A percentile compares a stretch with the other conserved stretches of the same genome.
Conservation (phyloP, 2,329 filamentous ascomycete genomes). For the Aspergillus pseudonomiae region DNA sequence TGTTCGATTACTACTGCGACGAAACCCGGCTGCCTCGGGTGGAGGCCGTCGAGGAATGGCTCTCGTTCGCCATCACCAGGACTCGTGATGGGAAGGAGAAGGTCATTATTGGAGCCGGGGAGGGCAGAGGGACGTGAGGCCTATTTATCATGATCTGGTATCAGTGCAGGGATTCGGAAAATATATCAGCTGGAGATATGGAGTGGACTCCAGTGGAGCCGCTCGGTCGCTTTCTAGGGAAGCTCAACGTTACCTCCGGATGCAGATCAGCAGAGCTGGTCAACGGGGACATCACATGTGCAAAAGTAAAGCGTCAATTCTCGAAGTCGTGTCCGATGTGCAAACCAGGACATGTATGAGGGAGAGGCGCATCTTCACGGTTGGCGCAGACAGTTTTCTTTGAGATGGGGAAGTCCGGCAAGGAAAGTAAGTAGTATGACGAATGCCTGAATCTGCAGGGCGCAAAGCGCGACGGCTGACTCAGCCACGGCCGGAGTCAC, state of each 20-base stretch:
- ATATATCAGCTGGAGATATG: not conserved
- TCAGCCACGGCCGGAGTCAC: not conserved
- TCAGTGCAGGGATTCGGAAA: not conserved
- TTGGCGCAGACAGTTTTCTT: too few relatives aligned
- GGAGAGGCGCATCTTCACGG: too few relatives aligned
- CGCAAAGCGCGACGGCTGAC: not conserved
- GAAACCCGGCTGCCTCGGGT: not conserved
- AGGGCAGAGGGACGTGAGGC: not conserved
- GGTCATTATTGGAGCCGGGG: not conserved
- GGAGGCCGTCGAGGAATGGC: not conserved
- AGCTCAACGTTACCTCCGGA: not conserved
- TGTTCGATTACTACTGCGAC: not conserved
- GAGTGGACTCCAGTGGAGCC: not conserved
- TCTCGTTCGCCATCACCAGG: not conserved
- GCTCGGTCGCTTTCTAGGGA: not conserved
- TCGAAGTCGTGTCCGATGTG: not conserved
- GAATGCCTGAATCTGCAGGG: too few relatives aligned
- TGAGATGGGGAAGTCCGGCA: too few relatives aligned
- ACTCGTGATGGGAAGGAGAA: not conserved
- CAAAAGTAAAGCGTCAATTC: not conserved
- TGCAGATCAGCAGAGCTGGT: not conserved
- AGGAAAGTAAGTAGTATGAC: too few relatives aligned
- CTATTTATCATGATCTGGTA: not conserved
- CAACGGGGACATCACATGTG: not conserved
- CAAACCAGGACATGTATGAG: not conserved